Evolutionary conservation across 805 yeast species (phyloP), one percentile per base, ranked within the genome.

Genomic region (Tetrapisispora pingtungensis): DNA sequence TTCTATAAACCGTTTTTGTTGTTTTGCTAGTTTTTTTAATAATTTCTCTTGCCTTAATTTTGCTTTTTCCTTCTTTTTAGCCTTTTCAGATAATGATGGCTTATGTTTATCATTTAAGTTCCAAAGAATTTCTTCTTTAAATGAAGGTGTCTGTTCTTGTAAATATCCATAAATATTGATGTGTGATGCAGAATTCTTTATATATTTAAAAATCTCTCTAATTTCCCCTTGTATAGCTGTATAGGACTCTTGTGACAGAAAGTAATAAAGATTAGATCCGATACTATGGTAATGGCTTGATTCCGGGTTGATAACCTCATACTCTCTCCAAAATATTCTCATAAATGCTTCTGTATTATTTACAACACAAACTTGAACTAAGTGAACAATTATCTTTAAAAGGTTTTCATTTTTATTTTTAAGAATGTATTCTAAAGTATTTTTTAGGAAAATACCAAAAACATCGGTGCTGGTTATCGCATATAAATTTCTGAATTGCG

Each of bases 11-110:
- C 71, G 74, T 33, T 75, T 70, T 58, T 90, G 97, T 54, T 87
- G 94, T 50, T 75, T 77, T 50, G 81, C 84, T 57, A 90, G 75
- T 46, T 81, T 85, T 1, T 83, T 90, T 73, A 90, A 62, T 28
- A 89, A 71, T 52, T 78, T 81, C 1, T 73, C 75, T 52, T 79
- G 82, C 50, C 89, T 77, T 47, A 74, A 80, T 52, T 77, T 77
- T 0, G 95, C 96, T 7, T 75, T 51, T 34, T 74, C 68, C 60
- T 81, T 84, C 66, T 81, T 86, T 46, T 70, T 70, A 32, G 77
- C 82, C 26, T 67, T 61, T 28, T 74, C 81, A 12, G 66, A 69
- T 33, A 61, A 64, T 27, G 55, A 61, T 10, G 50, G 47, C 7
- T 46, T 49, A 10, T 43, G 50, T 14, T 37, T 36, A n/a, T 57